phyloP scores from a whole-genome alignment of 495 filamentous ascomycete genomes.

The Aspergillus heteromorphus region DNA sequence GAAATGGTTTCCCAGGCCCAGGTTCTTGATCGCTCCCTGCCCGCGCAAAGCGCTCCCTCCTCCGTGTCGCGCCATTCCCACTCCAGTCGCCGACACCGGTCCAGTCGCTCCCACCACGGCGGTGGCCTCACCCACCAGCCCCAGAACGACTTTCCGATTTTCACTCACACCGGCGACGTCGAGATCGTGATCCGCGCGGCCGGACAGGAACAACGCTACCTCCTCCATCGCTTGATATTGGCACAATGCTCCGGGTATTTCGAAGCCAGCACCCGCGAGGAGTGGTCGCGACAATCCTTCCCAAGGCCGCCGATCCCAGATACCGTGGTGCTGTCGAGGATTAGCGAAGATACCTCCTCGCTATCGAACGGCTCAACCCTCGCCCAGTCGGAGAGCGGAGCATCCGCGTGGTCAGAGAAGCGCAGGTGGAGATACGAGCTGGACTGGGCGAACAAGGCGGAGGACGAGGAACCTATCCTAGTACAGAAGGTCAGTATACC shows the following conservation, averaged over 20 bases:
- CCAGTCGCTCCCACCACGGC: constrained; percentile 76
- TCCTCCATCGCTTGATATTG: constrained; percentile 79
- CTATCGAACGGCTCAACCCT: constrained; percentile 39
- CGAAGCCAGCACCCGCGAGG: constrained; percentile 78
- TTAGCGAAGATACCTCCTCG: constrained; percentile 51
- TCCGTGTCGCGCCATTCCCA: constrained; percentile 55
- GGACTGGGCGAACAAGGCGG: constrained; percentile 64
- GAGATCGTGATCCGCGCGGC: constrained; percentile 74
- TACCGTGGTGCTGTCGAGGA: constrained; percentile 43
- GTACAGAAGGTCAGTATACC: constrained; percentile 62
- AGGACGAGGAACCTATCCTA: constrained; percentile 80
- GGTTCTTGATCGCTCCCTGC: constrained; percentile 45
- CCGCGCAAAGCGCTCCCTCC: constrained; percentile 51
- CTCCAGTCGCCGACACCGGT: constrained; percentile 57
- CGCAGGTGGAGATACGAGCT: constrained; percentile 82
- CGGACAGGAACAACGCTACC: constrained; percentile 71
- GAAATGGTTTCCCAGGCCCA: constrained; percentile 74
- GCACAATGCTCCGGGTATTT: constrained; percentile 90
- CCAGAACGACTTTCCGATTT: constrained; percentile 88
- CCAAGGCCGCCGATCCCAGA: constrained; percentile 25
- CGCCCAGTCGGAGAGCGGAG: constrained; percentile 34
- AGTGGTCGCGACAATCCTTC: constrained; percentile 62
- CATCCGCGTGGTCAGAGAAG: constrained; percentile 36
- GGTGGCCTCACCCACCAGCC: constrained; percentile 64
- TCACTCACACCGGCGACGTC: constrained; percentile 84